Base-by-base conservation (phyloP, 495 filamentous ascomycete genomes). In the Hyaloscypha hepaticicola region DNA sequence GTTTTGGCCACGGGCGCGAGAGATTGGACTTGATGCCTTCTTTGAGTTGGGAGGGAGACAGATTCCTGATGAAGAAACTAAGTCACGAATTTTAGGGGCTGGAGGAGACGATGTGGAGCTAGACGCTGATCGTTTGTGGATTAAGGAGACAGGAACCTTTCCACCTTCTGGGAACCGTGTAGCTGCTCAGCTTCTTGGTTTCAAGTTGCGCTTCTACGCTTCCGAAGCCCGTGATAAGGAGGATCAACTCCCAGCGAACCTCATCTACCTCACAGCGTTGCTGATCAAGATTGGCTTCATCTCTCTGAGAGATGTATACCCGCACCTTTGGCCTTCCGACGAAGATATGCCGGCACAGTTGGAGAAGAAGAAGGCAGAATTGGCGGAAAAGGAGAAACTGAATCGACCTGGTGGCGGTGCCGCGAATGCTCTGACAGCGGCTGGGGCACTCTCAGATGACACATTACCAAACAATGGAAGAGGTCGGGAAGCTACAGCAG, bases 271-370 rank as follows among this genome's bases (percentile, higher is more conserved):
- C 7, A 87, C 92, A 1, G 92, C 96, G 0, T 79, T 98, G 27
- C 84, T 99, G 45, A 97, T 99, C 76, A 98, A 98, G 75, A 89
- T 96, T 55, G 96, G 96, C 25, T 98, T 99, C 74, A 92, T 99
- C 64, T 96, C 93, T n/a, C 80, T 99, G 3, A 84, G 86, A 45
- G 95, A 98, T 70, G 79, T 99, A 24, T 97, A 97, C 74, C 88
- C 93, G 38, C 96, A 98, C 71, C 87, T 98, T 5, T 93, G 91
- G 83, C 90, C 96, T 24, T 78, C 81, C 0, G 94, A 98, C 66
- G 87, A 90, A 22, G 81, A 84, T 3, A 98, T 98, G 94, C 81
- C 88, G 51, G 78, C 72, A 0, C 74, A 95, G 28, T 84, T 83
- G 66, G 80, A 83, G 26, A 80, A 86, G 64, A 87, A 88, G 66